Conservation (phyloP, 352 stramenopile species). For the Phytopythium montanum region DNA sequence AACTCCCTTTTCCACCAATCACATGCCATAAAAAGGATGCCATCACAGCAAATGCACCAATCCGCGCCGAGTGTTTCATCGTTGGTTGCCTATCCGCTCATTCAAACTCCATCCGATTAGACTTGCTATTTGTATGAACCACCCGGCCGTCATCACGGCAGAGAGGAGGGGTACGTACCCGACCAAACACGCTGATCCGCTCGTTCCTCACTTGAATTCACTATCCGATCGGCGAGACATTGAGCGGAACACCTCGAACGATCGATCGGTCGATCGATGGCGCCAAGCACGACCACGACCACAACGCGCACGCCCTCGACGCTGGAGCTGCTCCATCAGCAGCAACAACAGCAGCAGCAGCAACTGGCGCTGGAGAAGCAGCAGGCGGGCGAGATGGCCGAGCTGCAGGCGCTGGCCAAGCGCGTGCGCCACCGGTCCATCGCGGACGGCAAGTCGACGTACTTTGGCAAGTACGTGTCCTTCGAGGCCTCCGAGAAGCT, state of each 20-base stretch:
- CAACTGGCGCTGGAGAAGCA: slow-evolving; percentile 13
- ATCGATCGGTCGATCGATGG: slow-evolving; percentile 2
- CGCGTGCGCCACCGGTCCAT: slow-evolving; percentile 71
- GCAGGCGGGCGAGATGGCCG: not conserved
- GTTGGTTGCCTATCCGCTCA: not conserved
- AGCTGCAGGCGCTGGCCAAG: slow-evolving; percentile 46
- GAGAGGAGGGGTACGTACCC: not conserved
- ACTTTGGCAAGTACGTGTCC: slow-evolving; percentile 88
- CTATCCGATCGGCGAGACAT: not conserved
- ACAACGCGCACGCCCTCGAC: not conserved
- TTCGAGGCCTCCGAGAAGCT: slow-evolving; percentile 84
- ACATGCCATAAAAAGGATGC: not conserved
- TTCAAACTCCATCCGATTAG: not conserved
- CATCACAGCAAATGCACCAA: not conserved
- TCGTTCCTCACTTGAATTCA: not conserved
- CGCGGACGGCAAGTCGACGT: slow-evolving; percentile 76
- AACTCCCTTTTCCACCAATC: not conserved
- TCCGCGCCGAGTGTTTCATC: not conserved
- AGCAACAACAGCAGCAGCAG: slow-evolving; percentile 9
- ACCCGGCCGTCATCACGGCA: not conserved
- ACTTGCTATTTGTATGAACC: not conserved
- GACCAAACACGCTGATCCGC: slow-evolving; percentile 1
- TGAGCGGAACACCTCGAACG: not conserved
- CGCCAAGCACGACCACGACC: slow-evolving; percentile 2
- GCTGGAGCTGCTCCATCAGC: slow-evolving; percentile 1